Percentiles rank a stretch among this genome's conserved stretches.
Conservation (phyloP, 1,284 basidiomycete genomes). For the Cryptococcus deneoformans region DNA sequence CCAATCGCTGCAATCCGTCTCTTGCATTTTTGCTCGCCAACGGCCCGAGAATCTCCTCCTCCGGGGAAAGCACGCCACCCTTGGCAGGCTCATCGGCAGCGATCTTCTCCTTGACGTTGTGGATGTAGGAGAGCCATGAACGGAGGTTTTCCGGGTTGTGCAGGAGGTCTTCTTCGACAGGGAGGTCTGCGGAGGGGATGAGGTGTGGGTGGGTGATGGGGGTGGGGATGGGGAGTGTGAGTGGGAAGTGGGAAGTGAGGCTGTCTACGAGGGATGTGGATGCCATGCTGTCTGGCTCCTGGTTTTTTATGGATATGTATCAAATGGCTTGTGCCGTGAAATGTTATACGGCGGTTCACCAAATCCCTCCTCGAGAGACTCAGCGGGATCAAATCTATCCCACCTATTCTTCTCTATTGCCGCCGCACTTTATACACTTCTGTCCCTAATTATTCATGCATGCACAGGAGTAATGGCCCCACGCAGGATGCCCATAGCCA, state of each 20-base stretch:
- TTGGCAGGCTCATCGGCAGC: constrained; percentile 57
- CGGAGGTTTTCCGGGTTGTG: constrained; percentile 88
- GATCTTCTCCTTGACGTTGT: constrained; percentile 65
- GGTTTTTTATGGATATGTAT: too few relatives aligned
- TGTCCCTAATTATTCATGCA: not conserved
- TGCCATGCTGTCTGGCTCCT: constrained; percentile 18
- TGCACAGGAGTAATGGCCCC: not conserved
- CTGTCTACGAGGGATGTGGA: constrained; percentile 31
- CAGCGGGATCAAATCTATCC: not conserved
- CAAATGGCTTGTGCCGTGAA: too few relatives aligned
- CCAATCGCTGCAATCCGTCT: constrained; percentile 73
- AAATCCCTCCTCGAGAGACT: not conserved
- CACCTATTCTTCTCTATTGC: not conserved
- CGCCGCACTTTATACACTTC: not conserved
- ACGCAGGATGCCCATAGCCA: not conserved
- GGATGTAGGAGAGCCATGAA: constrained; percentile 87
- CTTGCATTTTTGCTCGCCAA: constrained; percentile 70
- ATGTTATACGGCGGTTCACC: too few relatives aligned
- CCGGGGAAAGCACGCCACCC: constrained; percentile 28
- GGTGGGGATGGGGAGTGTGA: constrained; percentile 79
- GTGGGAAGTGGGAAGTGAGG: constrained; percentile 60
- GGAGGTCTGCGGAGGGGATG: constrained; percentile 71
- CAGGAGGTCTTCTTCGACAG: constrained; percentile 92
- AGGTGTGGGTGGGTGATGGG: constrained; percentile 74
- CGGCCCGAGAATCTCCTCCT: constrained; percentile 48